A percentile compares a stretch with the other conserved stretches of the same genome.
Evolutionary conservation across 768 basidiomycete species (phyloP).

Genomic region (Suillus luteus): DNA sequence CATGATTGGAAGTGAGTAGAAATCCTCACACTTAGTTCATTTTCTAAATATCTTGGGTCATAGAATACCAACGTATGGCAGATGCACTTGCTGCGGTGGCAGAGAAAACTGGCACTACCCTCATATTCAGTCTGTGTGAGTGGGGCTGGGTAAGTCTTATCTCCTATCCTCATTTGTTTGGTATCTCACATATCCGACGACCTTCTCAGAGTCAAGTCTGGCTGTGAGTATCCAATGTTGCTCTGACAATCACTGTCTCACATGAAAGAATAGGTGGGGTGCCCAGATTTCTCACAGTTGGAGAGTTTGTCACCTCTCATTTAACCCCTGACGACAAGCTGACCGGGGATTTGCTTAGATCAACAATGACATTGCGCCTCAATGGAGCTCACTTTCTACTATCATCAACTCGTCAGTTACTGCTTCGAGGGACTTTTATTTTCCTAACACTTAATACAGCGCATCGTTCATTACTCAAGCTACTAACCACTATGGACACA

Average conservation of each 20-base stretch:
- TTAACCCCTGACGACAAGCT: neutral
- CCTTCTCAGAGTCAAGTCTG: conserved; percentile 55
- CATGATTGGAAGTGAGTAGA: conserved; percentile 49
- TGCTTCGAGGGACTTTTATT: neutral
- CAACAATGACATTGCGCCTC: conserved; percentile 31
- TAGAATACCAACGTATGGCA: conserved; percentile 63
- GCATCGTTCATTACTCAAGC: conserved; percentile 66
- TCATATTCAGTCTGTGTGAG: conserved; percentile 64
- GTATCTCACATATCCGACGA: neutral
- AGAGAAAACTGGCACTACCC: conserved; percentile 47
- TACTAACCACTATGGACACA: conserved; percentile 63
- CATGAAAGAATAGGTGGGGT: conserved; percentile 34
- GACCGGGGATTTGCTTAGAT: conserved; percentile 16
- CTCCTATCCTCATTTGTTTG: neutral
- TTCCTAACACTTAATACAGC: conserved; percentile 32
- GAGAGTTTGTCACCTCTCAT: conserved; percentile 38
- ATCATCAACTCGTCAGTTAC: conserved; percentile 55
- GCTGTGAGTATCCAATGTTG: conserved; percentile 50
- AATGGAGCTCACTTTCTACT: conserved; percentile 51
- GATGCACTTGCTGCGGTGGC: conserved; percentile 52
- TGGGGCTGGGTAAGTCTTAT: conserved; percentile 58
- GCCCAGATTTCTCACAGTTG: conserved; percentile 40
- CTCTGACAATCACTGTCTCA: neutral
- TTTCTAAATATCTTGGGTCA: neutral
- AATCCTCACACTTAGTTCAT: conserved; percentile 5